A percentile compares a stretch with the other conserved stretches of the same genome.
Conservation (phyloP, 768 basidiomycete species). For the Pisolithus marmoratus region DNA sequence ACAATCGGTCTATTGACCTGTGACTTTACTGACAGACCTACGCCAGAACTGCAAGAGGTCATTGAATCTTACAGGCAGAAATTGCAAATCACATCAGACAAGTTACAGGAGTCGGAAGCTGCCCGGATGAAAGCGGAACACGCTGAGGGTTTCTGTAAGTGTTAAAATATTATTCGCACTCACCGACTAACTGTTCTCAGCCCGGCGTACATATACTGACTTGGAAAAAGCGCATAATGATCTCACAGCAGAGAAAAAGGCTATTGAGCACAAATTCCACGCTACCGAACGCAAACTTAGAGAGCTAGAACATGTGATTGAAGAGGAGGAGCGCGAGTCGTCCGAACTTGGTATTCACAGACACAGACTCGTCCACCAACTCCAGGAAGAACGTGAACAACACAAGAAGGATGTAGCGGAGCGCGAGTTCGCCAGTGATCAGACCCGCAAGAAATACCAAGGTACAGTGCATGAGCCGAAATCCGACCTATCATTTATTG, state of each 20-base stretch:
- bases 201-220: conserved; percentile 55
- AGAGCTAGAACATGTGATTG: conserved; percentile 58
- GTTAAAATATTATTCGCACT: neutral
- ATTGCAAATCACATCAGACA: conserved; percentile 49
- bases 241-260: conserved; percentile 45
- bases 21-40: neutral
- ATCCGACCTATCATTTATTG: conserved; percentile 5
- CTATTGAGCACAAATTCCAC: conserved; percentile 43
- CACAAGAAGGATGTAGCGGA: conserved; percentile 78
- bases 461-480: conserved; percentile 33
- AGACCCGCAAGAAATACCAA: conserved; percentile 85
- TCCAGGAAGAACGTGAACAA: conserved; percentile 74
- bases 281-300: conserved; percentile 46
- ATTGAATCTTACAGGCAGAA: conserved; percentile 64
- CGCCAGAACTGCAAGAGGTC: conserved; percentile 53
- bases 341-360: conserved; percentile 60
- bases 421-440: conserved; percentile 70
- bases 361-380: conserved; percentile 64
- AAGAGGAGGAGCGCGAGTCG: conserved; percentile 62
- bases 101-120: conserved; percentile 65
- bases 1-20: neutral
- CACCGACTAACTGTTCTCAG: conserved; percentile 30
- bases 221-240: conserved; percentile 54
- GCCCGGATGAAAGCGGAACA: conserved; percentile 59
- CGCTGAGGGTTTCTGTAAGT: conserved; percentile 56